Evolutionary conservation across 148 eudicot genomes (phyloP).

Genomic region (Silene uniflora): DNA sequence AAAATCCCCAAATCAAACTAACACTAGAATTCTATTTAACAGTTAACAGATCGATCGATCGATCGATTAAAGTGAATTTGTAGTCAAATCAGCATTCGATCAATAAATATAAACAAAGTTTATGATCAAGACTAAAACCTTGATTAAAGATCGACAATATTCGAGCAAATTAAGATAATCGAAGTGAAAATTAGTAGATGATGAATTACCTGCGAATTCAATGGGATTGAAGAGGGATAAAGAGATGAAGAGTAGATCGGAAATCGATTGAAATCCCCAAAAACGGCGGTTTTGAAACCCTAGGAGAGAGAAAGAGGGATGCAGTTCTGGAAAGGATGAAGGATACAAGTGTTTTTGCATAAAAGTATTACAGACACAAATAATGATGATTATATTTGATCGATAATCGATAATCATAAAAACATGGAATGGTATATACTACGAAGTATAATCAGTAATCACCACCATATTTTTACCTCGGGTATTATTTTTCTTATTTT

Average conservation of each 20-base stretch:
- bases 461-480: too few species aligned
- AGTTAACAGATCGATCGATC: neutral
- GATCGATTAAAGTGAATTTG: constrained; percentile 6
- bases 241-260: constrained; percentile 1
- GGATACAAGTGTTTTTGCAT: constrained; percentile 9
- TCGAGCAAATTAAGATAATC: neutral
- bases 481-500: too few species aligned
- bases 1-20: neutral
- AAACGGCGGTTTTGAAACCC: constrained; percentile 63
- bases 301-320: constrained; percentile 42
- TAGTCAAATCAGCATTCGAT: neutral
- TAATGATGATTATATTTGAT: too few species aligned
- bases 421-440: too few species aligned
- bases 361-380: too few species aligned
- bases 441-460: too few species aligned
- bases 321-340: constrained; percentile 9
- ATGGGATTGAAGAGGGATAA: constrained; percentile 19
- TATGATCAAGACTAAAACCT: neutral
- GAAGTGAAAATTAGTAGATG: neutral
- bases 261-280: constrained; percentile 27
- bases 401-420: too few species aligned
- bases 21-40: neutral
- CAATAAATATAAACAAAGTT: neutral
- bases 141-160: neutral
- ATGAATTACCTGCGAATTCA: constrained; percentile 31